Conservation (phyloP, 1,284 basidiomycete species). For the Pseudomicrostroma phylloplanum region DNA sequence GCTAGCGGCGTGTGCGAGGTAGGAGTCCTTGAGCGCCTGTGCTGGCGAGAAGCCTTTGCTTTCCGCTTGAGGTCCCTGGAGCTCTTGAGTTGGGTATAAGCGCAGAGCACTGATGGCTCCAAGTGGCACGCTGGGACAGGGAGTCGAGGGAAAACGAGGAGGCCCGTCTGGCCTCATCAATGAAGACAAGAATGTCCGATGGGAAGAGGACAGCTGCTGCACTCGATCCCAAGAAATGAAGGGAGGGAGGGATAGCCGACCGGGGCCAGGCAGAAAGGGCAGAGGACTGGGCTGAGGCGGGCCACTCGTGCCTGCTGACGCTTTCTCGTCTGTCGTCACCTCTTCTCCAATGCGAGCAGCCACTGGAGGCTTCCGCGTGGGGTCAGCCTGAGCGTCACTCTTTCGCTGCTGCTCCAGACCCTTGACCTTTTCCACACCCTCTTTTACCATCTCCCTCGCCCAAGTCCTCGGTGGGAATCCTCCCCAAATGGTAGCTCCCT, state of each 20-base stretch:
- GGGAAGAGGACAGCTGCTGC: constrained; percentile 22
- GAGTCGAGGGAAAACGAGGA: constrained; percentile 20
- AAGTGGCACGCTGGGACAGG: background rate
- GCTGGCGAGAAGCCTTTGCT: constrained; percentile 32
- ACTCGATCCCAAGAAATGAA: constrained; percentile 26
- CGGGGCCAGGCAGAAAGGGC: background rate
- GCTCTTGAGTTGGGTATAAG: no score
- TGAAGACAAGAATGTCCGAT: constrained; percentile 31
- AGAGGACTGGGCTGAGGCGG: background rate
- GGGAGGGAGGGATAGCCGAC: constrained; percentile 8
- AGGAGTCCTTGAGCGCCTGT: constrained; percentile 37
- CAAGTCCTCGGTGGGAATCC: constrained; percentile 36
- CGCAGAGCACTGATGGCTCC: background rate
- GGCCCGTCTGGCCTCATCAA: constrained; percentile 33
- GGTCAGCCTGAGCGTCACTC: constrained; percentile 1
- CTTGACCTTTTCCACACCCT: constrained; percentile 21
- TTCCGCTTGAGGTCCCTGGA: constrained; percentile 8
- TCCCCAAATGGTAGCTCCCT: constrained; percentile 31
- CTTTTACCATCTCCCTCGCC: constrained; percentile 25
- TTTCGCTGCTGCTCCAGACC: constrained; percentile 15
- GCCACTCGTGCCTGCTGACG: no score
- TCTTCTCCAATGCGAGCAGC: constrained; percentile 3
- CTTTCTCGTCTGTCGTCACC: constrained; percentile 6
- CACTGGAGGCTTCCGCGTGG: constrained; percentile 1
- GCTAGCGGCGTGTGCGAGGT: constrained; percentile 29